Percentiles rank a stretch among this genome's conserved stretches.
Evolutionary conservation across 345 rosid genomes (phyloP).

Genomic region (Boechera retrofracta): DNA sequence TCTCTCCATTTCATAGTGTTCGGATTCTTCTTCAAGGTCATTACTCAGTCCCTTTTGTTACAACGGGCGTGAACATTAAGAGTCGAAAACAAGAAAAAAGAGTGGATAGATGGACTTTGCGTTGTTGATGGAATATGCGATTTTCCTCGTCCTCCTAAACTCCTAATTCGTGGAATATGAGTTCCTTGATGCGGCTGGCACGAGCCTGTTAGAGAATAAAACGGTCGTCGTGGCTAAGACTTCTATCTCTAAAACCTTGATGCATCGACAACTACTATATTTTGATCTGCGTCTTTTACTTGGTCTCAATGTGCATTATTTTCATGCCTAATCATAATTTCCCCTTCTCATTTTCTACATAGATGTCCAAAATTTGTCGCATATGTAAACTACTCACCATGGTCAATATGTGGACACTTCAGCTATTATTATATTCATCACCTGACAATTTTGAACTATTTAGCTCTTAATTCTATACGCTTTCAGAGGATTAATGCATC

Average conservation of each 20-base stretch:
- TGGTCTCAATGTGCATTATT: not conserved
- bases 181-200: not conserved
- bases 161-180: not conserved
- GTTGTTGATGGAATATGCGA: not conserved
- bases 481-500: too few relatives aligned
- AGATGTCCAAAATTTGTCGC: not conserved
- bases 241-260: not conserved
- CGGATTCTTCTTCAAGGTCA: too few relatives aligned
- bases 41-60: too few relatives aligned
- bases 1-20: too few relatives aligned
- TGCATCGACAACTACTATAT: not conserved
- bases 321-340: not conserved
- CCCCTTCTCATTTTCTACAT: not conserved
- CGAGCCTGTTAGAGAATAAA: not conserved
- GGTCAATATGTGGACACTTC: too few relatives aligned
- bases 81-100: too few relatives aligned
- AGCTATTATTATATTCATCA: too few relatives aligned
- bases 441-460: too few relatives aligned
- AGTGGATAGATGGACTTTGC: not conserved
- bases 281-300: not conserved
- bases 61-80: too few relatives aligned
- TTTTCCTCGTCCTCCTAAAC: not conserved
- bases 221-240: not conserved
- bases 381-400: not conserved
- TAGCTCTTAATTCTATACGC: too few relatives aligned